Conservation (phyloP, 495 filamentous ascomycete genomes). For the Echria macrotheca region DNA sequence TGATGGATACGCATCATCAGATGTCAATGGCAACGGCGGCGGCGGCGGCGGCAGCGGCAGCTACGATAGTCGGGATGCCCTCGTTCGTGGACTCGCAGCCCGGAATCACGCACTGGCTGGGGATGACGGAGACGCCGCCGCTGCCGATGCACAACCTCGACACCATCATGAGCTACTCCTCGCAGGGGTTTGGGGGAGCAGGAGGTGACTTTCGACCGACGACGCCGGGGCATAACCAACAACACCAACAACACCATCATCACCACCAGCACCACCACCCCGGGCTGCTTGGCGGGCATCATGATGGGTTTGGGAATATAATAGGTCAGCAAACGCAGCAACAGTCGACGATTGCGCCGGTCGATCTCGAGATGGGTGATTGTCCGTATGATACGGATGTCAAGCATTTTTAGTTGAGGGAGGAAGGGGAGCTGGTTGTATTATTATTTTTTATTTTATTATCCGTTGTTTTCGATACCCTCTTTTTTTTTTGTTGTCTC, state of each 20-base stretch:
- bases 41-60: no score
- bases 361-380: slow-evolving; percentile 6
- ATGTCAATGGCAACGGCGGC: no score
- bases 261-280: no score
- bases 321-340: background rate
- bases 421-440: background rate
- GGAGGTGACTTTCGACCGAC: background rate
- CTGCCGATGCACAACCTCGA: slow-evolving; percentile 2
- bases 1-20: no score
- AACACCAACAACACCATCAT: no score
- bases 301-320: background rate
- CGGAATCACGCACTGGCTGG: slow-evolving; percentile 11
- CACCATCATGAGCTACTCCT: slow-evolving; percentile 3
- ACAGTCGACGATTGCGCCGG: background rate
- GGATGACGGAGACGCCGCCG: background rate
- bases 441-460: slow-evolving; percentile 3
- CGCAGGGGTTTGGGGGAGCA: no score
- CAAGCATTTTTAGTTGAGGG: background rate
- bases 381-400: background rate
- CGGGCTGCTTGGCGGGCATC: background rate
- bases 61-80: no score
- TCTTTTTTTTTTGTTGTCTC: no score
- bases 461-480: no score
- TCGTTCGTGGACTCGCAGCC: slow-evolving; percentile 1
- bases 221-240: slow-evolving; percentile 6